A percentile compares a stretch with the other conserved stretches of the same genome.
Conservation (phyloP, 164 flowering plant genomes). For the Aristolochia californica region DNA sequence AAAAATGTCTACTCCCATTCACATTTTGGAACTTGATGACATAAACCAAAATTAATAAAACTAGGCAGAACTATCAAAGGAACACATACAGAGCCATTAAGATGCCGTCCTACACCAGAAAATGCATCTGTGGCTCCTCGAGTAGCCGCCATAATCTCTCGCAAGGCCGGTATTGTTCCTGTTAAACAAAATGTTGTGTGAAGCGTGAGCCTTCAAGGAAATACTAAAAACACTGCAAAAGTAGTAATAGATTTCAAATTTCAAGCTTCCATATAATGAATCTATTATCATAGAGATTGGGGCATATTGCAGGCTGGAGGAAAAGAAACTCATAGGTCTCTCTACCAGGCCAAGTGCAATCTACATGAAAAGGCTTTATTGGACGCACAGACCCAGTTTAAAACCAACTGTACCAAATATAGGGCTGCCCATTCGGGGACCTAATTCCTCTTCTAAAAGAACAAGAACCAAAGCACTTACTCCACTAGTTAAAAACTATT, state of each 20-base stretch:
- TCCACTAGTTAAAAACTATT: not conserved
- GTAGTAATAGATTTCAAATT: not conserved
- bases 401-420: no score
- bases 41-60: not conserved
- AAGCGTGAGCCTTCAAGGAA: not conserved
- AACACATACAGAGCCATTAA: conserved; percentile 55
- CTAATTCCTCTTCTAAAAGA: no score
- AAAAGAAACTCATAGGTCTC: no score
- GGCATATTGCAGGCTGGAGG: not conserved
- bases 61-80: not conserved
- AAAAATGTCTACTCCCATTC: no score
- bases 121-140: conserved; percentile 88
- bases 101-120: conserved; percentile 72
- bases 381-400: not conserved
- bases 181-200: conserved; percentile 3
- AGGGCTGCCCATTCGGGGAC: no score
- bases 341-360: not conserved
- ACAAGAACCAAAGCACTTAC: no score
- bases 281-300: not conserved
- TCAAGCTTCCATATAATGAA: not conserved
- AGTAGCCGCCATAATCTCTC: conserved; percentile 68
- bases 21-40: not conserved
- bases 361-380: not conserved
- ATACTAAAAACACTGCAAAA: not conserved
- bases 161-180: conserved; percentile 79